Percentiles rank a stretch among this genome's conserved stretches.
phyloP scores from a whole-genome alignment of 441 rosid species.

The Cnidoscolus chayamansa region DNA sequence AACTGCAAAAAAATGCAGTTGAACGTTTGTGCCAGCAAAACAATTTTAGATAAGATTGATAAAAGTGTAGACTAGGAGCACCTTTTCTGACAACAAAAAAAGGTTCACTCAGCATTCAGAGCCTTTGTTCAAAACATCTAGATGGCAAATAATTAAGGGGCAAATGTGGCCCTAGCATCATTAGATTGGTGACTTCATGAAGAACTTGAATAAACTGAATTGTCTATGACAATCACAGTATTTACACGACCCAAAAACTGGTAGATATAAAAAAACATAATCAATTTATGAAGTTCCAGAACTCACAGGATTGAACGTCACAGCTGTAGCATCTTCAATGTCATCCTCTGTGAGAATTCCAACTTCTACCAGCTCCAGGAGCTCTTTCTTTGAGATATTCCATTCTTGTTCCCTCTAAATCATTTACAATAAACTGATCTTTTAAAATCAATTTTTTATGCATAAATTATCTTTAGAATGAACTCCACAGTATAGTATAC shows the following conservation, averaged over 20 bases:
- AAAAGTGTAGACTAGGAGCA: neutral
- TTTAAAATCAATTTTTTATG: conserved; percentile 22
- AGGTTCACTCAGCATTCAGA: neutral
- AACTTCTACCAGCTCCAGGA: conserved; percentile 67
- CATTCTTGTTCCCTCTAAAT: conserved; percentile 96
- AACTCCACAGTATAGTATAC: conserved; percentile 38
- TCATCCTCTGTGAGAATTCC: conserved; percentile 69
- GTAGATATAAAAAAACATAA: conserved; percentile 2
- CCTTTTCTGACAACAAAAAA: neutral
- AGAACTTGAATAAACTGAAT: neutral
- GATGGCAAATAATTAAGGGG: neutral
- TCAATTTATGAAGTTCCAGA: conserved; percentile 16
- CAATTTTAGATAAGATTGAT: neutral
- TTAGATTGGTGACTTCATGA: neutral
- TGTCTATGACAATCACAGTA: neutral
- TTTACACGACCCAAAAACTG: neutral
- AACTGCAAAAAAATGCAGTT: neutral
- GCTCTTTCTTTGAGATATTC: conserved; percentile 93
- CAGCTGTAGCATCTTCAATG: conserved; percentile 54
- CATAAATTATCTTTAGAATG: conserved; percentile 20
- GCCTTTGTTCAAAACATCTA: neutral
- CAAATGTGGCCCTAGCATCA: neutral
- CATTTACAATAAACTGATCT: conserved; percentile 25
- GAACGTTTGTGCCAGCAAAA: neutral
- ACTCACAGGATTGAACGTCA: conserved; percentile 83